Base-by-base conservation (phyloP, 1,139 yeast species). In the Zygotorulaspora mrakii region DNA sequence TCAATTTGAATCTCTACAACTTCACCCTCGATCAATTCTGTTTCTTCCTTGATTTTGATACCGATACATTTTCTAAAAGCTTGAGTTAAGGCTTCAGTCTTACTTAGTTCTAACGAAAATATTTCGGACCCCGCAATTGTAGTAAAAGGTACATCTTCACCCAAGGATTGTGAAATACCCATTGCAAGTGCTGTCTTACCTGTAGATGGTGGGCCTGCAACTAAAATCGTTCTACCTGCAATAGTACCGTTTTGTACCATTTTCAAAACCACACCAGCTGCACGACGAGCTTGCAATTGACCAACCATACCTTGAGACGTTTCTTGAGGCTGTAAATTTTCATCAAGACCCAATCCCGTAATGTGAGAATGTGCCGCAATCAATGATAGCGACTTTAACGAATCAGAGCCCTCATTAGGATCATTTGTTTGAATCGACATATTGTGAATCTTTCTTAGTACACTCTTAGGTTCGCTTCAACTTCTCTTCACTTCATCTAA, bases 131-230 rank as follows among this genome's bases (percentile, higher is more conserved):
- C 98, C 3, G 96, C 89, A 57, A 94, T 74, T 9, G 95, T 88
- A 7, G 97, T 91, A 65, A 94, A 94, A 31, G 98, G 98, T 31
- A 94, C 96, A 55, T 89, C 96, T 14, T 69, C 59, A 10, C 98
- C 98, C 52, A 94, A 73, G 35, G 80, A 78, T 64, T 91, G 97
- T 9, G 96, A 76, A 44, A 91, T 71, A 20, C 96, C 99, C 91
- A 89, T 88, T 20, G 99, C 99, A 57, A 94, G 81, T 37, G 99
- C 99, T 8, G 99, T 94, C 64, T 94, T 94, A 64, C 99, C 99
- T 2, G 98, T 94, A 1, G 95, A 84, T 23, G 98, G 98, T 7
- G 98, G 98, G 5, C 99, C 99, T 0, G 98, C 97, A 48, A 94
- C 75, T 52, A 94, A 69, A 22, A 89, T 94, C 1, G 97, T 97